Base-by-base conservation (phyloP, 2,329 filamentous ascomycete species). In the Verticillium dahliae region DNA sequence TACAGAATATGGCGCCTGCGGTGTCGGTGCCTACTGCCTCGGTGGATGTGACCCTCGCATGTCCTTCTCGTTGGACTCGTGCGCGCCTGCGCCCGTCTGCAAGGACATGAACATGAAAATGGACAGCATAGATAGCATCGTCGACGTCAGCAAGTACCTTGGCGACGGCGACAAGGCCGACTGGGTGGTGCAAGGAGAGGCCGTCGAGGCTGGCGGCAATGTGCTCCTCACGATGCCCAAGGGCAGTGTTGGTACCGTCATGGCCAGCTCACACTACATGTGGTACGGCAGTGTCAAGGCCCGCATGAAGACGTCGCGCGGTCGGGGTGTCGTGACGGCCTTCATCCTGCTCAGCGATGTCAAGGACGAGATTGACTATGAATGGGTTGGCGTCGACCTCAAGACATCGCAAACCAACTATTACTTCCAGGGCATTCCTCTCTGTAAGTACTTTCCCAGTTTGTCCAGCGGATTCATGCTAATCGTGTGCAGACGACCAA, bases 281-380 rank as follows among this genome's bases (percentile, higher is more conserved):
- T 98, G 95, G 95, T 99, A 98, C 75, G 95, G 95, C 72, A 97
- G 90, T 75, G 88, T 97, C 70, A 90, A 89, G 74, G 92, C 91
- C 60, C 90, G 80, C 61, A 81, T 98, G 75, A 95, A 92, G 81
- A 94, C 92, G 0, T 90, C 89, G 66, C 88, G 90, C 70, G 93
- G 92, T 62, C 78, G 81, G 56, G 95, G 95, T 81, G 95, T 99
- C 27, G 90, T 99, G n/a, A 96, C 92, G 1, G 94, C 92, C 35
- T 99, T 99, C 73, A 99, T 99, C 74, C 81, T 98, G 71, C 86
- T 97, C 75, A 93, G 90, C 39, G 94, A 98, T 71, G 90, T 96
- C 71, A 96, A 97, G 82, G 95, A 99, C 72, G 95, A 99, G 77
- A 97, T 99, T 70, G 95, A 99, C 78, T 98, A 92, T 73, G 95